Percentiles rank a stretch among this genome's conserved stretches.
Conservation (phyloP, 805 yeast genomes). For the Cyberlindnera meyerae region DNA sequence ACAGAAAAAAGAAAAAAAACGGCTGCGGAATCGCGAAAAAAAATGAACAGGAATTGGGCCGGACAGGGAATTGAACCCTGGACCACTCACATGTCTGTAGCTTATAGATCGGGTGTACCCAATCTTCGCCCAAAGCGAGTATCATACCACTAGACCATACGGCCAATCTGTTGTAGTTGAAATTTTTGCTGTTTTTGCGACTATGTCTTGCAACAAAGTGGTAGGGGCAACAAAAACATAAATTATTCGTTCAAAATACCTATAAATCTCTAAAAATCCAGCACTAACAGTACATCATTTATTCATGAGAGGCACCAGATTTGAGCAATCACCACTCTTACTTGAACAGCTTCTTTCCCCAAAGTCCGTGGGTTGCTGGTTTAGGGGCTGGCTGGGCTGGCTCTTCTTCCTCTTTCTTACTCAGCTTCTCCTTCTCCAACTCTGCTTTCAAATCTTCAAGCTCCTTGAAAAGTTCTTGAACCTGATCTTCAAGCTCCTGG, state of each 20-base stretch:
- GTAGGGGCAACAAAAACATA: too few relatives aligned
- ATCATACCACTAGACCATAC: constrained; percentile 30
- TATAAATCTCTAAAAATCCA: too few relatives aligned
- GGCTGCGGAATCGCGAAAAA: background rate
- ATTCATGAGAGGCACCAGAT: too few relatives aligned
- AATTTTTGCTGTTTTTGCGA: too few relatives aligned
- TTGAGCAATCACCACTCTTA: too few relatives aligned
- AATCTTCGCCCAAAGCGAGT: constrained; percentile 29
- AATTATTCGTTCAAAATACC: too few relatives aligned
- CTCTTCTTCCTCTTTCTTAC: too few relatives aligned
- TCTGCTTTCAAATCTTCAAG: constrained; percentile 32
- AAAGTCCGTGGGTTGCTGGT: constrained; percentile 9
- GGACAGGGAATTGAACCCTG: constrained; percentile 32
- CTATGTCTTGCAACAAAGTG: too few relatives aligned
- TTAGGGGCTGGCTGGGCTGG: constrained; percentile 3
- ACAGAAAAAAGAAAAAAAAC: too few relatives aligned
- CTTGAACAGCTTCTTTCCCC: constrained; percentile 24
- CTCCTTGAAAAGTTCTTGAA: constrained; percentile 39
- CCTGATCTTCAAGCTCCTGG: constrained; percentile 48
- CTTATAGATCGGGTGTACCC: background rate
- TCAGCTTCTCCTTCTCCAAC: constrained; percentile 5
- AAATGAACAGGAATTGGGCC: constrained; percentile 23
- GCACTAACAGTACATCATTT: too few relatives aligned
- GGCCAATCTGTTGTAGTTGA: constrained; percentile 15
- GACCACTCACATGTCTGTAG: constrained; percentile 29